Percentiles rank a stretch among this genome's conserved stretches.
phyloP scores from a whole-genome alignment of 768 basidiomycete genomes.

The Cyathus striatus region DNA sequence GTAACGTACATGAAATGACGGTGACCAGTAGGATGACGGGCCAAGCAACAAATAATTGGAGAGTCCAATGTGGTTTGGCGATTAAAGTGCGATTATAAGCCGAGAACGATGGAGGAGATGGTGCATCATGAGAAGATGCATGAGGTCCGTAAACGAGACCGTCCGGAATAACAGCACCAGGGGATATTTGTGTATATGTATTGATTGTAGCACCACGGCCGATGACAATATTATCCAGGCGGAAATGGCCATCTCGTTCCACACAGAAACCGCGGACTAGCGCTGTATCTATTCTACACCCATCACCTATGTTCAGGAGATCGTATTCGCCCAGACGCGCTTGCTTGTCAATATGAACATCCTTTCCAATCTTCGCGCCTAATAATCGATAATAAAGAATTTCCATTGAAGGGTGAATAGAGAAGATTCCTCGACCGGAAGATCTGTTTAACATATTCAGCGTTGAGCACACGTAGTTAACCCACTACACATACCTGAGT shows the following conservation, averaged over 20 bases:
- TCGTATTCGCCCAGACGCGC: slow-evolving; percentile 39
- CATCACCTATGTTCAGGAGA: slow-evolving; percentile 35
- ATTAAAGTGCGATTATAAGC: slow-evolving; percentile 33
- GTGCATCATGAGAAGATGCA: slow-evolving; percentile 34
- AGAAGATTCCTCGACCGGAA: slow-evolving; percentile 37
- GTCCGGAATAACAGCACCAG: slow-evolving; percentile 30
- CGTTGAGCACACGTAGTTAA: background rate
- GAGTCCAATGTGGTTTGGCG: slow-evolving; percentile 20
- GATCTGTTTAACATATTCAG: slow-evolving; percentile 19
- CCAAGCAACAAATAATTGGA: slow-evolving; percentile 31
- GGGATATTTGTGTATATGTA: slow-evolving; percentile 36
- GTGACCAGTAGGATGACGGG: slow-evolving; percentile 31
- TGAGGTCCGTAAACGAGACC: slow-evolving; percentile 39
- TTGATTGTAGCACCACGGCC: slow-evolving; percentile 35
- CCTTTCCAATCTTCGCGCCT: slow-evolving; percentile 36
- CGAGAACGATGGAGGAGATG: slow-evolving; percentile 28
- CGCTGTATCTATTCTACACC: slow-evolving; percentile 33
- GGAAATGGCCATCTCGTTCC: slow-evolving; percentile 39
- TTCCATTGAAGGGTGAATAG: slow-evolving; percentile 29
- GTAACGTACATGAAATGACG: slow-evolving; percentile 26
- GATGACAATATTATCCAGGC: slow-evolving; percentile 30
- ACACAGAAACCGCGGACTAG: slow-evolving; percentile 39
- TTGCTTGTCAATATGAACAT: slow-evolving; percentile 32
- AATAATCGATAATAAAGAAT: slow-evolving; percentile 39
- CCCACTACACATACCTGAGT: slow-evolving; percentile 16